Base-by-base conservation (phyloP, 352 stramenopile species). In the Pythium oligandrum region DNA sequence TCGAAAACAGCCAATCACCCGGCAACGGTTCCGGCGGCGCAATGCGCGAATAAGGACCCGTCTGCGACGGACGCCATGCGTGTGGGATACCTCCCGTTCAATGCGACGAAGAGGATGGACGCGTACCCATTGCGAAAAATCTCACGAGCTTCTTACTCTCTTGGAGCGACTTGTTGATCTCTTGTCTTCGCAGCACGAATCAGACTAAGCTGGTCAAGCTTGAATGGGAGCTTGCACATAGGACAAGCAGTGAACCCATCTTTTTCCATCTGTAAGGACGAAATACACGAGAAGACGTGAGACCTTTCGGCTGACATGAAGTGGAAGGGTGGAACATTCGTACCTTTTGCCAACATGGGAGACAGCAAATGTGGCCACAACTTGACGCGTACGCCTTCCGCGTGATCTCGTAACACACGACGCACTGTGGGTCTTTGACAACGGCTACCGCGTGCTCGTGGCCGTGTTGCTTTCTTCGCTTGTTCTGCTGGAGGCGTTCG, bases 281-380 rank as follows among this genome's bases (percentile, higher is more conserved):
- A 26, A 26, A 49, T 11, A 44, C 39, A 64, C 2, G 32, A 51
- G 7, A 9, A 39, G 32, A 49, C 7, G 35, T 45, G 33, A 52
- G 47, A 52, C 12, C 8, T 52, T 30, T 40, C 26, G 12, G 38
- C 32, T n/a, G n/a, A 38, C 40, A 37, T 17, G 31, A 17, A 55
- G 11, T 30, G 12, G 40, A 6, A 39, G 38, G 32, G 4, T 4
- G 7, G 4, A 53, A 9, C 8, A 6, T 50, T 50, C 36, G 45
- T 62, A 93, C 81, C 81, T 89, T 90, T 75, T 90, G 83, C 84
- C 84, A 94, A 53, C 84, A 94, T 4, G 55, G 48, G 35, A 84
- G 69, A 58, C 84, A 94, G 58, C 84, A 94, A 61, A 94, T 89
- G 55, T 94, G 84, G 4, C 84, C 84, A 35, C 84, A 94, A 32